Base-by-base conservation (phyloP, 2,329 filamentous ascomycete genomes). In the Byssothecium circinans region DNA sequence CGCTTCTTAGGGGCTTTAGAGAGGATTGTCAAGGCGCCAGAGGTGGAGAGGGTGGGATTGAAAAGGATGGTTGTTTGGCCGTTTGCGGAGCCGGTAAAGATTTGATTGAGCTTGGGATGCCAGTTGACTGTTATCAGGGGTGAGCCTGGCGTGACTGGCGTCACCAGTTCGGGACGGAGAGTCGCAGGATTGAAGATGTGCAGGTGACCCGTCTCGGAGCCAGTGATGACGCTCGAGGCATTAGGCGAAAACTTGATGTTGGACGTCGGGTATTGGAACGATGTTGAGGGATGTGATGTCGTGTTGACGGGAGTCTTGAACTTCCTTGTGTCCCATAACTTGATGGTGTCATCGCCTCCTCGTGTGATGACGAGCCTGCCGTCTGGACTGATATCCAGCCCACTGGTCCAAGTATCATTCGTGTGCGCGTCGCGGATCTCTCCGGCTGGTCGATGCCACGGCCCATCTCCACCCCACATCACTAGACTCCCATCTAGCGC, bases 91-190 rank as follows among this genome's bases (percentile, higher is more conserved):
- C 91, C 92, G 8, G 92, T 95, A 54, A 97, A 73, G 62, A 99
- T 96, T 67, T 99, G 94, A 68, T 99, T 97, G 65, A 99, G 84
- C 71, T 91, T 95, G 17, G 88, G 81, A 64, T 99, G 92, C 94
- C 94, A 99, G 53, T 88, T 78, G 20, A 95, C 89, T 2, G 86
- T 85, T 52, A 97, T 88, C 8, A 99, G 75, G 1, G 92, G 82
- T 5, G 85, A 88, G 12, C 87, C 87, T 0, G 90, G 86, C 0
- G 92, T 96, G n/a, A 99, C 84, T 2, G 89, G 87, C 2, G 92
- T 95, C 46, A 92, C 84, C 23, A 90, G 83, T 67, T 96, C 91
- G 1, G 91, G 80, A 48, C 82, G 85, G 46, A 99, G 78, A 41
- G 95, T 97, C 32, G 91, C 94, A 1, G 94, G 89, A 65, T 96